phyloP scores from a whole-genome alignment of 306 rosid species.

The Mucuna pruriens region DNA sequence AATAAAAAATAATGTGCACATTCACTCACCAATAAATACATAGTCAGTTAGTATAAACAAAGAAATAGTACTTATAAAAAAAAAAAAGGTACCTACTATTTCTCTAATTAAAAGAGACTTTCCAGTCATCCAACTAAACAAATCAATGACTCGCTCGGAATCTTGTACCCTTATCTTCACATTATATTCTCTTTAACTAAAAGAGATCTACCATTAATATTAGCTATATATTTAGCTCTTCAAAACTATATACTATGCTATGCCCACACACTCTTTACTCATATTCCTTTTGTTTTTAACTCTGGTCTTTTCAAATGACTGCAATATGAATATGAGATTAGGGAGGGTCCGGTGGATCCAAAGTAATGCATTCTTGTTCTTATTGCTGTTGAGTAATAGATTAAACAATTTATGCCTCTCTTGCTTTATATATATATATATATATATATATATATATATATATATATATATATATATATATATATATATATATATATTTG shows the following conservation, averaged over 20 bases:
- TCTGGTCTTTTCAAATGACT: not conserved
- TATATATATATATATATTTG: no score
- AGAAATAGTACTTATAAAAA: no score
- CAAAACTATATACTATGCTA: not conserved
- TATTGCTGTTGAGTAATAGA: constrained; percentile 3
- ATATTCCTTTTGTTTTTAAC: not conserved
- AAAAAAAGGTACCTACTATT: no score
- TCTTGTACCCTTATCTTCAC: not conserved
- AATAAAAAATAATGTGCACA: not conserved
- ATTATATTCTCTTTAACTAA: not conserved
- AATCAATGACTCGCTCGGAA: not conserved
- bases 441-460: no score
- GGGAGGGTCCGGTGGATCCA: not conserved
- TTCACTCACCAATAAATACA: not conserved
- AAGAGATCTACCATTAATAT: not conserved
- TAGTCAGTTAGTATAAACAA: not conserved
- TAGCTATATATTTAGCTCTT: not conserved
- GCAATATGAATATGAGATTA: not conserved
- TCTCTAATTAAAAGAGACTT: not conserved
- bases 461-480: no score
- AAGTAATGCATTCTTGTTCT: constrained; percentile 22
- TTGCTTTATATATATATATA: no score
- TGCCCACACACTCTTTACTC: not conserved
- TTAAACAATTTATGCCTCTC: constrained; percentile 27
- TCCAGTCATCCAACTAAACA: not conserved